Conservation (phyloP, 2,329 filamentous ascomycete species). For the Colletotrichum noveboracense region DNA sequence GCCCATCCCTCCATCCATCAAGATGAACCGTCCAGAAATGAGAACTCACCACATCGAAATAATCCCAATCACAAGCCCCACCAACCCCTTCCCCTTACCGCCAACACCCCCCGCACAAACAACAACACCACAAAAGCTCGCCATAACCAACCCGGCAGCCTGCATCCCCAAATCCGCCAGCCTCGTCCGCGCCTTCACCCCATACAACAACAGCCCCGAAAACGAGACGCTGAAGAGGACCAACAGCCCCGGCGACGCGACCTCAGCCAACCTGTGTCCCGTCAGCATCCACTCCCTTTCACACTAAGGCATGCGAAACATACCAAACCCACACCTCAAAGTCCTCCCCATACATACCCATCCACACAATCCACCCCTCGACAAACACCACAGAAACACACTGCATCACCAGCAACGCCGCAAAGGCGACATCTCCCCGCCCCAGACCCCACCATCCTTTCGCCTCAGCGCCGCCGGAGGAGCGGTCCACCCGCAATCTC, state of each 20-base stretch:
- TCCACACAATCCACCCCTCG: constrained; percentile 30
- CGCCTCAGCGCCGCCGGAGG: background rate
- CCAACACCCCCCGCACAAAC: background rate
- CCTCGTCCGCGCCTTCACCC: background rate
- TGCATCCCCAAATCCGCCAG: constrained; percentile 10
- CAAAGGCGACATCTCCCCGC: constrained; percentile 26
- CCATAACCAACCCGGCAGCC: background rate
- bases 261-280: background rate
- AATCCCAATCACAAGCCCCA: background rate
- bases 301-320: background rate
- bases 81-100: background rate
- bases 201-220: constrained; percentile 48
- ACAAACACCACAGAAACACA: constrained; percentile 27
- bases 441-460: background rate
- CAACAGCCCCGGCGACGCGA: constrained; percentile 40
- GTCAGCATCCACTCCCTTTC: background rate
- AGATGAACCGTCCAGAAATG: background rate
- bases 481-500: background rate
- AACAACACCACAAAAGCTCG: background rate
- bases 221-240: constrained; percentile 85
- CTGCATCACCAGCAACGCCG: constrained; percentile 31
- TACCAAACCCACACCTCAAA: constrained; percentile 30
- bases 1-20: background rate
- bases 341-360: constrained; percentile 26
- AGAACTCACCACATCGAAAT: constrained; percentile 13